Conservation (phyloP, 2,329 filamentous ascomycete species). For the Cladobotryum mycophilum region DNA sequence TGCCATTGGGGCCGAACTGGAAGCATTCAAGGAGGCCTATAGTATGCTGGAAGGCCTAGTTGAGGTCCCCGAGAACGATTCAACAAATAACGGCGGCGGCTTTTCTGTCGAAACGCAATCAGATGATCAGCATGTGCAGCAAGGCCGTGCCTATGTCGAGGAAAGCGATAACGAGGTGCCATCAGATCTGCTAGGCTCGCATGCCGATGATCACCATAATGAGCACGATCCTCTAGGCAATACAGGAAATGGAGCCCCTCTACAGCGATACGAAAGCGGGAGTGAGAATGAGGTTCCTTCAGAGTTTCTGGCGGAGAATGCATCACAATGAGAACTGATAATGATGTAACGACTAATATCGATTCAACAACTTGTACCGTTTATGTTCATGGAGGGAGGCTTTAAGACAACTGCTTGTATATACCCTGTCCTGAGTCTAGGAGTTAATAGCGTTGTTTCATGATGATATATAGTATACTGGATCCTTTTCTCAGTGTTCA, state of each 20-base stretch:
- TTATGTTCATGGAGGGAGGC: no score
- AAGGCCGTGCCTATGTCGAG: constrained; percentile 1
- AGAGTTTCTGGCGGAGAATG: constrained; percentile 46
- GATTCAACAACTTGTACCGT: no score
- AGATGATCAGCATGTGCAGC: not conserved
- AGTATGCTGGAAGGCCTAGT: constrained; percentile 41
- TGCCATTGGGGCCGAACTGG: constrained; percentile 67
- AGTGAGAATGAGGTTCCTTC: constrained; percentile 45
- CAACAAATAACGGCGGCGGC: constrained; percentile 5
- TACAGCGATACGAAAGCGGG: constrained; percentile 31
- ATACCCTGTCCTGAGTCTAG: no score
- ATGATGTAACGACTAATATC: not conserved
- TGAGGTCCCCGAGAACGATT: not conserved
- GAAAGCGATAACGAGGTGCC: constrained; percentile 19
- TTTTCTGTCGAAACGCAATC: constrained; percentile 6
- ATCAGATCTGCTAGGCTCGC: constrained; percentile 25
- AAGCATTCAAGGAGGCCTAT: constrained; percentile 57
- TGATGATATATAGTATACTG: no score
- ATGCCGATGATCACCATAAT: constrained; percentile 20
- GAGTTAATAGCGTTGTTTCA: no score
- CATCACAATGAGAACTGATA: not conserved
- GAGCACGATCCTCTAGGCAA: constrained; percentile 14
- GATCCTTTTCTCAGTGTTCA: no score
- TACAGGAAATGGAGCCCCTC: constrained; percentile 12
- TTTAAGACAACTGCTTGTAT: no score